Conservation (phyloP, 305 asterid genomes). For the Salvia sclarea region DNA sequence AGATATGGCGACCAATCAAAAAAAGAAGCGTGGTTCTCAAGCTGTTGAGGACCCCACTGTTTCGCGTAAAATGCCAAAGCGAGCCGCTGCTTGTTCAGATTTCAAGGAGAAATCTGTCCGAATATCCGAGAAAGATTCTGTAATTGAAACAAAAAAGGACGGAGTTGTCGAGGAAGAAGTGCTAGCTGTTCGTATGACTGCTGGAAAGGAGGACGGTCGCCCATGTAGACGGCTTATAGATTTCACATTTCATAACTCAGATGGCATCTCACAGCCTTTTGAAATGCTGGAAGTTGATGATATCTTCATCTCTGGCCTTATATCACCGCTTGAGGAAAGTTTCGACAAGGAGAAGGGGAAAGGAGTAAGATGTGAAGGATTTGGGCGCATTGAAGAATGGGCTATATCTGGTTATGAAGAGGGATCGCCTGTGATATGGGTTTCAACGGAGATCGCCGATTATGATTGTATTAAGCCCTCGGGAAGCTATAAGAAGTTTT, state of each 20-base stretch:
- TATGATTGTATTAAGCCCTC: slow-evolving; percentile 87
- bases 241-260: slow-evolving; percentile 67
- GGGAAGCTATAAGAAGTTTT: slow-evolving; percentile 68
- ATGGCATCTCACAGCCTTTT: slow-evolving; percentile 72
- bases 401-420: slow-evolving; percentile 97
- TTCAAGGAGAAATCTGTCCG: slow-evolving; percentile 69
- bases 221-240: slow-evolving; percentile 80
- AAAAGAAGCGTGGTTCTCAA: slow-evolving; percentile 54
- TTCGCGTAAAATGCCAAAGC: slow-evolving; percentile 74
- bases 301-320: slow-evolving; percentile 67
- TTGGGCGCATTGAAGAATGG: slow-evolving; percentile 96
- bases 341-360: slow-evolving; percentile 58
- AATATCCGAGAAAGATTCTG: slow-evolving; percentile 48
- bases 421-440: slow-evolving; percentile 83
- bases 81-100: slow-evolving; percentile 81
- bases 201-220: slow-evolving; percentile 64
- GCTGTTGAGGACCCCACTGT: slow-evolving; percentile 40
- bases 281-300: slow-evolving; percentile 88
- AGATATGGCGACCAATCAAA: slow-evolving; percentile 42
- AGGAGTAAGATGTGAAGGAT: slow-evolving; percentile 78
- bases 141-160: slow-evolving; percentile 63
- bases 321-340: slow-evolving; percentile 72
- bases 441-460: slow-evolving; percentile 79
- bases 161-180: slow-evolving; percentile 67
- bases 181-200: slow-evolving; percentile 71